Base-by-base conservation (phyloP, 441 rosid species). In the Populus hybrid region DNA sequence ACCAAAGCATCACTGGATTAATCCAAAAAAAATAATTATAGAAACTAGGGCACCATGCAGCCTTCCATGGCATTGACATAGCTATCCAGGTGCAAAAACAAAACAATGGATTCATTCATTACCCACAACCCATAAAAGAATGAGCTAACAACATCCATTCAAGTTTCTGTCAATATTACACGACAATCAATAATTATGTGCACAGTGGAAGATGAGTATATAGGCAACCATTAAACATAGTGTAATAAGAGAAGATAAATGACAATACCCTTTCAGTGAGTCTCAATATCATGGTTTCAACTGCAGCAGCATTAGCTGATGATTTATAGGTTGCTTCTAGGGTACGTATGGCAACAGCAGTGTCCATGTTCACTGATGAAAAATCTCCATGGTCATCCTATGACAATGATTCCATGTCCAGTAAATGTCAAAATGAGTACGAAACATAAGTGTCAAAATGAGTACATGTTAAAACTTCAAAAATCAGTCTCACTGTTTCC, bases 361-460 rank as follows among this genome's bases (percentile, higher is more conserved):
- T 96, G 82, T 96, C 99, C 99, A 96, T 96, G 86, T 96, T 94
- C 84, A 94, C 99, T 2, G 99, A 85, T 74, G 99, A 94, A 81
- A 96, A 94, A 84, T 96, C 99, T 34, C 99, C 99, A 79, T 91
- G 89, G 85, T 94, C 98, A 80, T 94, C 99, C 99, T 96, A 86
- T 70, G 42, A 77, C 42, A 65, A 66, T 70, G 75, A 67, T 72
- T 40, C 53, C 71, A 82, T 65, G 28, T 26, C 30, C 24, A 80
- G 72, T 38, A 30, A 72, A 69, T 36, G 36, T 74, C 63, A 66
- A 26, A 66, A 65, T 59, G 23, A 59, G 65, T 57, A 57, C 63
- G 16, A 26, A 32, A 28, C 11, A 26, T 38, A 30, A 72, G 59
- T 36, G 36, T 74, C 63, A 66, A 26, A 66, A 65, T 59, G 23